Base-by-base conservation (phyloP, 2,329 filamentous ascomycete species). In the Cercospora sp. region DNA sequence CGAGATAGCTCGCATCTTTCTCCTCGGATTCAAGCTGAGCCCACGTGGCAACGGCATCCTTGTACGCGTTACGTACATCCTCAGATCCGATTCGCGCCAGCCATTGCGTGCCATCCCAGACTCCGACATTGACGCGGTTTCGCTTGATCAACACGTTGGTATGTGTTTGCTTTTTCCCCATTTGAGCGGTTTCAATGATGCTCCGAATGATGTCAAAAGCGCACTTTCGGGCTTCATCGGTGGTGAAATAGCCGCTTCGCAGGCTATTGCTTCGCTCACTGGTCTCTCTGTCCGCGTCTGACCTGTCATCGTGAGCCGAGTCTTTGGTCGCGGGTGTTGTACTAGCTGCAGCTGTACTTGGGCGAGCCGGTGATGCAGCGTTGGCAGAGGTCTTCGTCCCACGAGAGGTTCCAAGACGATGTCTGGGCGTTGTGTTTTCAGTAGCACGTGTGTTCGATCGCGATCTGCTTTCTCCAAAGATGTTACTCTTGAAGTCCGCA, bases 51-150 rank as follows among this genome's bases (percentile, higher is more conserved):
- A 98, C 80, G 4, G 93, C 91, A 78, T 97, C 92, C 6, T 90
- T 88, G 74, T 98, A 99, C 0, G 93, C 92, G 77, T 90, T 90
- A 64, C 94, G 88, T 37, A 98, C 93, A 34, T 88, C 85, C 34
- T 88, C 88, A 74, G 94, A 90, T 0, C 88, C 85, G 75, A 97
- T 94, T 43, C 91, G 89, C 21, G 98, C 82, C 55, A 98, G 87
- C 92, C 93, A 97, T 70, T 97, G 93, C 0, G 94, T 97, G n/a
- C 92, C 93, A 79, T 98, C 94, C 95, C 95, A 99, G 0, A 94
- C 91, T 65, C 91, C 87, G 8, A 97, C 85, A 24, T 0, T 91
- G 89, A 95, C 86, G 32, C 87, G 87, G 28, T 79, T 81, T 84
- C 85, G 77, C n/a, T 67, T 72, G 34, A 69, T 73, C 21, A 67